phyloP scores from a whole-genome alignment of 106 monocot genomes.

The Posidonia australis region DNA sequence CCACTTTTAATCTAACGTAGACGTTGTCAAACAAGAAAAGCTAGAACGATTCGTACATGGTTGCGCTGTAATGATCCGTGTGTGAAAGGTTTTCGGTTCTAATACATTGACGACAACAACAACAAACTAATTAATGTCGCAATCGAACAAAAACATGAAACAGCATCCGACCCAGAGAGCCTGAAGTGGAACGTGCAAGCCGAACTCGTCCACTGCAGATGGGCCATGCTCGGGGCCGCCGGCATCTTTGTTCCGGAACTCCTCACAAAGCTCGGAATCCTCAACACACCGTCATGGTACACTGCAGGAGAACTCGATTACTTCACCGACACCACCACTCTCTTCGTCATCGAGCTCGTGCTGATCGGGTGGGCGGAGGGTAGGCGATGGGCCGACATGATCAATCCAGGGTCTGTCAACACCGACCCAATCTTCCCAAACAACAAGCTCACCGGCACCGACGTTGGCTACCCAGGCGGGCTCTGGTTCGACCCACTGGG shows the following conservation, averaged over 20 bases:
- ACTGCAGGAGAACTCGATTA: conserved; percentile 73
- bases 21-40: too few relatives aligned
- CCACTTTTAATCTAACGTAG: too few relatives aligned
- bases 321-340: conserved; percentile 99
- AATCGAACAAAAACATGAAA: too few relatives aligned
- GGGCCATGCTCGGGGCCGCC: conserved; percentile 98
- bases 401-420: conserved; percentile 90
- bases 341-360: conserved; percentile 80
- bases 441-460: conserved; percentile 98
- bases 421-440: conserved; percentile 95
- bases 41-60: too few relatives aligned
- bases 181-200: conserved; percentile 84
- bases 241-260: conserved; percentile 98
- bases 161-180: conserved; percentile 97
- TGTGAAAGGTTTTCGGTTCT: too few relatives aligned
- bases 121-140: too few relatives aligned
- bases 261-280: conserved; percentile 86
- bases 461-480: conserved; percentile 93
- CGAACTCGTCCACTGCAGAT: conserved; percentile 94
- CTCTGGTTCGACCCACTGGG: conserved; percentile 98
- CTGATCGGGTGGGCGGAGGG: conserved; percentile 99
- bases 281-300: conserved; percentile 99
- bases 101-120: too few relatives aligned
- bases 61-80: too few relatives aligned
- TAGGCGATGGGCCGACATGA: conserved; percentile 89